Percentiles rank a stretch among this genome's conserved stretches.
These are phyloP conservation scores for Umbilicus rupestris DNA, from an alignment of 164 flowering plant genomes.

Conservation along the genomic window DNA sequence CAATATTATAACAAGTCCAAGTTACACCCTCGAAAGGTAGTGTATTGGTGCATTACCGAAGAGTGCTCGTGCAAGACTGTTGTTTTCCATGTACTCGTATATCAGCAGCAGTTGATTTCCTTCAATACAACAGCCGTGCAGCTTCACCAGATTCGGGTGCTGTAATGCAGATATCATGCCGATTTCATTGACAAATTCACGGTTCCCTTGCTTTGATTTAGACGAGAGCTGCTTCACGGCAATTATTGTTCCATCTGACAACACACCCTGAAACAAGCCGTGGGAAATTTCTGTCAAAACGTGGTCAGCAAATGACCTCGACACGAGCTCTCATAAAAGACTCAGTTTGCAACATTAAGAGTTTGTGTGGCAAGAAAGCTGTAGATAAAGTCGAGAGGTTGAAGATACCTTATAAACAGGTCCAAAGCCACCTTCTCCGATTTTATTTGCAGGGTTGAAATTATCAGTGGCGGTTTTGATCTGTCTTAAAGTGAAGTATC, in stretches of 20 bases:
- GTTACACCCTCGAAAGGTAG: background rate
- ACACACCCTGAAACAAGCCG: slow-evolving; percentile 28
- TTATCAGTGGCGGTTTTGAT: slow-evolving; percentile 27
- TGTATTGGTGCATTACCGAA: slow-evolving; percentile 32
- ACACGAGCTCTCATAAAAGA: too few species aligned
- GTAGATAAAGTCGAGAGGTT: too few species aligned
- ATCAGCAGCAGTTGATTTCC: slow-evolving; percentile 59
- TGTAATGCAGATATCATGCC: slow-evolving; percentile 75
- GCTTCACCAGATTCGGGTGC: slow-evolving; percentile 56
- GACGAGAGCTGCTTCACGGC: slow-evolving; percentile 74
- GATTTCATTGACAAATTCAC: slow-evolving; percentile 71
- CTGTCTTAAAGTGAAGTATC: slow-evolving; percentile 18
- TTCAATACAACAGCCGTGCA: slow-evolving; percentile 69
- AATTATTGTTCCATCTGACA: slow-evolving; percentile 47
- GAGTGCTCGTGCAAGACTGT: slow-evolving; percentile 59
- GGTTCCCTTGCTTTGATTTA: slow-evolving; percentile 74
- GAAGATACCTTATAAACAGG: slow-evolving; percentile 13
- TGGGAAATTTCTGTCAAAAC: background rate
- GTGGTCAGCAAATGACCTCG: background rate
- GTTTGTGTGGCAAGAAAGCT: background rate
- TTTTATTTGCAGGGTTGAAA: slow-evolving; percentile 21
- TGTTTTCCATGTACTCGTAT: slow-evolving; percentile 69
- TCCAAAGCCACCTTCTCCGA: slow-evolving; percentile 36
- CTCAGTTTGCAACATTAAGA: background rate
- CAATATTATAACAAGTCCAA: background rate